These are phyloP conservation scores for Arabidopsis lyrata DNA, from an alignment of 441 rosid species.

Conservation along the genomic window DNA sequence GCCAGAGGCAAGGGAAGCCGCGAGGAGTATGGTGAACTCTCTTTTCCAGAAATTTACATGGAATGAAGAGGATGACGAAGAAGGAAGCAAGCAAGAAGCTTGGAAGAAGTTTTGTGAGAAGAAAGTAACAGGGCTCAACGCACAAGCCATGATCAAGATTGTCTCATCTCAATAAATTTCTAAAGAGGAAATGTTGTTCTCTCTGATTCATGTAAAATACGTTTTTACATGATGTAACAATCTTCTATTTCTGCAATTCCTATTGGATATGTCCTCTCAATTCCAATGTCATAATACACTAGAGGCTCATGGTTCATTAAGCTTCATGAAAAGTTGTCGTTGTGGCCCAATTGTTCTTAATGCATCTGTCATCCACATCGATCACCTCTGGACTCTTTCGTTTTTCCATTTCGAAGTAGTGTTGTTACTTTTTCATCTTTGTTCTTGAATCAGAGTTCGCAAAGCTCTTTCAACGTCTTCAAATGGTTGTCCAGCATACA, in stretches of 20 bases:
- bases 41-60: slow-evolving; percentile 51
- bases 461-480: slow-evolving; percentile 75
- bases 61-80: slow-evolving; percentile 51
- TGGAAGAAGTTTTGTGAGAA: slow-evolving; percentile 86
- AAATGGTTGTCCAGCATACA: slow-evolving; percentile 83
- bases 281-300: not conserved
- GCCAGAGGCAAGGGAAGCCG: slow-evolving; percentile 96
- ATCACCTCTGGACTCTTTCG: slow-evolving; percentile 1
- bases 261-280: not conserved
- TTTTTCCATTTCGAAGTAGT: slow-evolving; percentile 15
- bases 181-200: not conserved
- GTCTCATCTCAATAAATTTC: slow-evolving; percentile 45
- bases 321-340: not conserved
- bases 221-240: slow-evolving; percentile 30
- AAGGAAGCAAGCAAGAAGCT: slow-evolving; percentile 49
- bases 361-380: slow-evolving; percentile 3
- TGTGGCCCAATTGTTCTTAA: not conserved
- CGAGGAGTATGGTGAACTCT: slow-evolving; percentile 61
- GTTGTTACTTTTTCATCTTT: slow-evolving; percentile 18
- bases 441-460: slow-evolving; percentile 56
- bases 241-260: not conserved
- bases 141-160: slow-evolving; percentile 70
- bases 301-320: slow-evolving; percentile 10
- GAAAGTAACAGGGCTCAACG: slow-evolving; percentile 59
- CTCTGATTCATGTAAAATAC: slow-evolving; percentile 37